Conservation (phyloP, 495 filamentous ascomycete genomes). For the Glonium stellatum region DNA sequence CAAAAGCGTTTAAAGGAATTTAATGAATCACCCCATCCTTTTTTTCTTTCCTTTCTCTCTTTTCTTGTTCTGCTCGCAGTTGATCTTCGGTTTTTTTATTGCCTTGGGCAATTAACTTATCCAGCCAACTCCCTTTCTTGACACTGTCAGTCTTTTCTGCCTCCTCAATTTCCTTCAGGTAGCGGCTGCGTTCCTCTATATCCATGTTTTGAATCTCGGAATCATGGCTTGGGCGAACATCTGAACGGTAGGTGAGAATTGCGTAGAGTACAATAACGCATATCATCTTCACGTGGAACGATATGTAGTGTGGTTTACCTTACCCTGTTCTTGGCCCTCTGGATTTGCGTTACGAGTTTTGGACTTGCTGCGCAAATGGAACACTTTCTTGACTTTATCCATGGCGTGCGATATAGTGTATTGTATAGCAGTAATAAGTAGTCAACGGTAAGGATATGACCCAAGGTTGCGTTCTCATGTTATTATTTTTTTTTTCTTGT, state of each 20-base stretch:
- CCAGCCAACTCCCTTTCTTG: constrained; percentile 21
- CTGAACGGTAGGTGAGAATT: background rate
- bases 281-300: background rate
- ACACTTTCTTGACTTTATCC: constrained; percentile 14
- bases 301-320: background rate
- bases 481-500: too few relatives aligned
- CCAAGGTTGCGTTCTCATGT: too few relatives aligned
- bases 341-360: constrained; percentile 1
- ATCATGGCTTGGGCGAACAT: constrained; percentile 12
- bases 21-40: background rate
- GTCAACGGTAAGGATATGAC: too few relatives aligned
- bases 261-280: too few relatives aligned
- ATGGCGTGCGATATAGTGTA: constrained; percentile 2
- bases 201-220: constrained; percentile 17
- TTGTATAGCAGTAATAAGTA: background rate
- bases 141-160: constrained; percentile 14
- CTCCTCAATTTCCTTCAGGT: constrained; percentile 22
- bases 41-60: background rate
- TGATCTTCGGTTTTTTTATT: constrained; percentile 23
- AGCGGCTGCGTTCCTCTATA: constrained; percentile 15
- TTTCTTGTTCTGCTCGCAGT: constrained; percentile 7
- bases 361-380: constrained; percentile 21
- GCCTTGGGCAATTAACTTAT: constrained; percentile 16
- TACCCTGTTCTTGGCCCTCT: background rate
- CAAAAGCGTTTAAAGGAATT: too few relatives aligned